phyloP scores from a whole-genome alignment of 2,329 filamentous ascomycete species.

The Diaporthe sp. region DNA sequence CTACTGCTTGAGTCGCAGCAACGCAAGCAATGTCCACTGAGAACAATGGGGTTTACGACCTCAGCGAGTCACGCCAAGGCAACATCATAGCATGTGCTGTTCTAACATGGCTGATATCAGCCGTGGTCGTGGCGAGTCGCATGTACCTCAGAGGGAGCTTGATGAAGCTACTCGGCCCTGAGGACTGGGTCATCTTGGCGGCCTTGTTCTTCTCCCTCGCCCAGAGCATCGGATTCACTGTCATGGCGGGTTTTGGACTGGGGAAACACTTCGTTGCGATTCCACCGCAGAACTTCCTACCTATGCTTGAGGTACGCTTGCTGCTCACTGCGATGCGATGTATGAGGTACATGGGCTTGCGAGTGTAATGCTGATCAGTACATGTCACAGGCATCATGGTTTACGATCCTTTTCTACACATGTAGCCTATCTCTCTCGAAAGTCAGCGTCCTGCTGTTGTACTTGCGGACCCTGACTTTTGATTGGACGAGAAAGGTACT shows the following conservation, averaged over 20 bases:
- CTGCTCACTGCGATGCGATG: not conserved
- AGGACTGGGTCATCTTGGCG: slow-evolving; percentile 52
- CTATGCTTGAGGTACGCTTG: slow-evolving; percentile 27
- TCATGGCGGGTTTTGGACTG: slow-evolving; percentile 28
- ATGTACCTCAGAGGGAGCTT: slow-evolving; percentile 50
- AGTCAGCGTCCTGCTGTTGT: slow-evolving; percentile 46
- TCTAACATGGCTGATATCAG: slow-evolving; percentile 44
- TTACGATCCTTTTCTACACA: slow-evolving; percentile 44
- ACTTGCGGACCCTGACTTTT: slow-evolving; percentile 46
- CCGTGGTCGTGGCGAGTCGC: slow-evolving; percentile 47
- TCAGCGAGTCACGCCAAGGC: slow-evolving; percentile 32
- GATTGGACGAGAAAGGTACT: slow-evolving; percentile 44
- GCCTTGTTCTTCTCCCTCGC: slow-evolving; percentile 45
- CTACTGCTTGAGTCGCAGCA: not conserved
- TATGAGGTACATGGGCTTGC: too few relatives aligned
- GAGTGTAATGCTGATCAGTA: not conserved
- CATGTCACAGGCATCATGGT: slow-evolving; percentile 36
- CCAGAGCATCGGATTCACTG: slow-evolving; percentile 31
- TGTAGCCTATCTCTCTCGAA: slow-evolving; percentile 45
- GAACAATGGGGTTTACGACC: slow-evolving; percentile 31
- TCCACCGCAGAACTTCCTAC: not conserved
- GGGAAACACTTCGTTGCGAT: slow-evolving; percentile 28
- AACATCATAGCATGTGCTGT: slow-evolving; percentile 38
- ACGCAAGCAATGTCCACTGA: slow-evolving; percentile 37
- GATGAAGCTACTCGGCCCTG: slow-evolving; percentile 50